Base-by-base conservation (phyloP, 805 yeast species). In the Candida dajiaensis region DNA sequence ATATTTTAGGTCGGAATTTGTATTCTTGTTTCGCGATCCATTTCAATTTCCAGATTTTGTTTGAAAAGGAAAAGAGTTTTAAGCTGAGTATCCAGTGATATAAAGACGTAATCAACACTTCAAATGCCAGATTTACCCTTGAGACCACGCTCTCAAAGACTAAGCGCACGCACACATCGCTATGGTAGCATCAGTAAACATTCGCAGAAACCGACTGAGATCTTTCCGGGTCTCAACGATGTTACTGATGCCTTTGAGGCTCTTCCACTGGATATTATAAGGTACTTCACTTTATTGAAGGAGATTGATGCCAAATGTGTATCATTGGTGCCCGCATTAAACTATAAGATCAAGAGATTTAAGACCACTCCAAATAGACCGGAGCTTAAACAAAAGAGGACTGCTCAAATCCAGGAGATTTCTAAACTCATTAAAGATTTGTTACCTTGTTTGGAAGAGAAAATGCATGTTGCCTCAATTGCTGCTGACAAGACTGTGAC, bases 281-380 rank as follows among this genome's bases (percentile, higher is more conserved):
- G 90, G 44, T 92, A 90, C 61, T 81, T 89, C 64, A 94, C 98
- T 2, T 69, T 89, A 15, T 70, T 94, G 53, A 87, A 89, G 59
- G 99, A 94, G 61, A 89, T 94, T 44, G 97, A 90, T 61, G 97
- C 98, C 50, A 92, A 92, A 64, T 88, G 96, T 63, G 85, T 85
- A 31, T 74, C 78, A 50, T 73, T 87, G 0, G 72, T 83, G 10
- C 96, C 97, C 0, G 70, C 73, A 52, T 72, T 92, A 49, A 78
- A 80, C 44, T 63, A 68, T 9, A 70, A 72, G 53, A 82, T 87
- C 46, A 66, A 67, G 18, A 60, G 68, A 55, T 71, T 84, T 65
- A 67, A 77, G 42, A 61, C 53, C 13, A 59, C 69, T 67, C 55
- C 63, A 23, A 50, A 36, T 52, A 49, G 26, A 29, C 44, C 46